These are phyloP conservation scores for Cladosporium cucumerinum DNA, from an alignment of 2,329 filamentous ascomycete genomes.

Conservation along the genomic window DNA sequence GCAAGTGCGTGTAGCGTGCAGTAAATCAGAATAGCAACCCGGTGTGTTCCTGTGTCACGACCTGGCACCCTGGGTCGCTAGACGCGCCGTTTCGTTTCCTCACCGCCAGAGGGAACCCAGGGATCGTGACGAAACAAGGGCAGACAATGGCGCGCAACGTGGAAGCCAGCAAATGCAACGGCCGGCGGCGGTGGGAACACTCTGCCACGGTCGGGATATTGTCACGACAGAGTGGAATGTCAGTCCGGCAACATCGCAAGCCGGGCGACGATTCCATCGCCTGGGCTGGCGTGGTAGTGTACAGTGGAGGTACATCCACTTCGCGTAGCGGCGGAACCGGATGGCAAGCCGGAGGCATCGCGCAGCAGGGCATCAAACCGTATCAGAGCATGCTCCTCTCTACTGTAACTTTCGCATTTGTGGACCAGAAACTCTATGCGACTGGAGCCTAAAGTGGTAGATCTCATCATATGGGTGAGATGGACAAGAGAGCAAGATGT, in stretches of 20 bases:
- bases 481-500: background rate
- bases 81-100: conserved; percentile 11
- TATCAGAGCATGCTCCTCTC: background rate
- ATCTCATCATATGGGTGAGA: background rate
- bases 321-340: background rate
- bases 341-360: conserved; percentile 2
- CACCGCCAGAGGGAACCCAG: conserved; percentile 8
- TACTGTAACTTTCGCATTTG: background rate
- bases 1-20: conserved; percentile 15
- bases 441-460: background rate
- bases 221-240: conserved; percentile 1
- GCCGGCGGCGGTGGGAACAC: conserved; percentile 9
- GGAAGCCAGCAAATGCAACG: conserved; percentile 11
- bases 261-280: background rate
- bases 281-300: background rate
- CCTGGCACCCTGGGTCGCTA: conserved; percentile 1
- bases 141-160: conserved; percentile 11
- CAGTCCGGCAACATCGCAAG: background rate
- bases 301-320: background rate
- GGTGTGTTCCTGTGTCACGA: conserved; percentile 6
- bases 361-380: background rate
- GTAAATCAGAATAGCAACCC: conserved; percentile 11
- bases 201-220: background rate
- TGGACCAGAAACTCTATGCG: background rate
- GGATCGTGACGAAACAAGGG: conserved; percentile 15